Evolutionary conservation across 345 rosid genomes (phyloP).

Genomic region (Rhodamnia argentea): DNA sequence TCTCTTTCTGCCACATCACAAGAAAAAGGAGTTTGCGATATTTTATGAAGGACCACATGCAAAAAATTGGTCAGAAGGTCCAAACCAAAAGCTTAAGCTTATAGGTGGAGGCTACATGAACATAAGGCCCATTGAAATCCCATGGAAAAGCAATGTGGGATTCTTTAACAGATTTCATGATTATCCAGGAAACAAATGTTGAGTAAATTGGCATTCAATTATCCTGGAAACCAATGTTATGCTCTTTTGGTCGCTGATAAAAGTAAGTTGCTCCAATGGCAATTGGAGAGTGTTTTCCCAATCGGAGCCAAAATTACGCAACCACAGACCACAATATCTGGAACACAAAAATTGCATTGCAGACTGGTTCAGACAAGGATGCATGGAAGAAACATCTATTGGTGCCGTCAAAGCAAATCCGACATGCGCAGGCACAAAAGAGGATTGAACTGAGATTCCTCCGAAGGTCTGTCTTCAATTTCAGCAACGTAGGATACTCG

Average conservation of each 20-base stretch:
- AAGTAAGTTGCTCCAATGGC: background rate
- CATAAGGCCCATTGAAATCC: background rate
- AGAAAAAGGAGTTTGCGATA: background rate
- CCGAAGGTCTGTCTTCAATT: background rate
- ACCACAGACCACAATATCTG: background rate
- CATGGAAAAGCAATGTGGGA: background rate
- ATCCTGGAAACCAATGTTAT: background rate
- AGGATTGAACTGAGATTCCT: background rate
- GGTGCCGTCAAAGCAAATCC: background rate
- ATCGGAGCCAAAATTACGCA: background rate
- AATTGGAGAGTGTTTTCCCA: background rate
- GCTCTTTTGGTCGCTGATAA: background rate
- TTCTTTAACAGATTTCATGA: background rate
- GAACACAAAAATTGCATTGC: background rate
- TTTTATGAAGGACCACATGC: background rate
- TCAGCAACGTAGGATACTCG: background rate
- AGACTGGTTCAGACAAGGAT: background rate
- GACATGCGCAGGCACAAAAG: background rate
- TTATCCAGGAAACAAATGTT: background rate
- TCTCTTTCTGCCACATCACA: slow-evolving; percentile 42
- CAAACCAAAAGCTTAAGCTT: background rate
- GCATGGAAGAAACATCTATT: background rate
- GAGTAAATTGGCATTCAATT: background rate
- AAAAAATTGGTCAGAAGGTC: background rate
- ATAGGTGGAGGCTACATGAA: background rate